Base-by-base conservation (phyloP, 148 eudicot genomes). In the Persicaria maculosa region DNA sequence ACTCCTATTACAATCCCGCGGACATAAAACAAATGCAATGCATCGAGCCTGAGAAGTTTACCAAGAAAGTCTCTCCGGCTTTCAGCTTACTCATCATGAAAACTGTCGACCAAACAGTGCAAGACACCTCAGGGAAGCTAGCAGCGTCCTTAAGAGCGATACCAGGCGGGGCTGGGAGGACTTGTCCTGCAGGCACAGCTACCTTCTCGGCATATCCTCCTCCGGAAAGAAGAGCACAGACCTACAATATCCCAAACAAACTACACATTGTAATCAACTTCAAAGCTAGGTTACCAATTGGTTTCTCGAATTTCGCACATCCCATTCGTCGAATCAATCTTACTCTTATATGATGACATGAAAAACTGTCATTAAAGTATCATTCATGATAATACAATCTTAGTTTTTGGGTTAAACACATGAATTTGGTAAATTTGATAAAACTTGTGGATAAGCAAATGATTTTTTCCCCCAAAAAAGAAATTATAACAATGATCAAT, bases 131-230 rank as follows among this genome's bases (percentile, higher is more conserved):
- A 5, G 99, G 99, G 77, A 95, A 92, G 83, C 88, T 81, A 74
- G 97, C 91, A 78, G 97, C 96, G 79, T 95, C 97, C 76, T 82
- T 82, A 67, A 95, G 85, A 77, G 99, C 85, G 84, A 95, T 73
- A 76, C 90, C 88, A 14, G 85, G 52, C 53, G 97, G 99, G 78
- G 84, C 77, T 19, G 93, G 93, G 82, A 95, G 93, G 75, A 92
- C 86, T 62, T 94, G 96, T 14, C 84, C 92, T 53, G 88, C 89
- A 67, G 87, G 89, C 65, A 92, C 96, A 75, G 87, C 93, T 40
- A 92, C 96, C 74, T 94, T 94, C 86, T 94, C 98, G 36, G 98
- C 97, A 80, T 94, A 94, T 68, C 97, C 97, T 79, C 98, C 98
- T 76, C 98, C 98, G 77, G 86, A 79, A 55, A 91, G 83, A 76